Evolutionary conservation across 2,329 filamentous ascomycete genomes (phyloP).

Genomic region (Talaromyces funiculosus): DNA sequence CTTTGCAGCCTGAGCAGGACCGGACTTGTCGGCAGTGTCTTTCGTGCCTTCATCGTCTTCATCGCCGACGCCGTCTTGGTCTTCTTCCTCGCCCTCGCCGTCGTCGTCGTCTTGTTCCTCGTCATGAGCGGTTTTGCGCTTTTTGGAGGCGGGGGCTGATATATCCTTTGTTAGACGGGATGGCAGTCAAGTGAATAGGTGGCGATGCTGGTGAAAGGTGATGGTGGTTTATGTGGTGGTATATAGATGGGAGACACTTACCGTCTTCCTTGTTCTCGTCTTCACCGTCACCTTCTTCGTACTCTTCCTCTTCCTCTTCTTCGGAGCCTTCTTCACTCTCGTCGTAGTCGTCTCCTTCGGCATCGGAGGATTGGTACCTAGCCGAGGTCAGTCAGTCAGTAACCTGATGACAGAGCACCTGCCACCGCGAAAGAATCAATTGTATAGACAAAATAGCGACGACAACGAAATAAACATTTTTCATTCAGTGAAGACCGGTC

Average conservation of each 20-base stretch:
- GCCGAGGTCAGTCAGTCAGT: neutral
- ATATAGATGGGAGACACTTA: neutral
- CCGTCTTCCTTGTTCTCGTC: slow-evolving; percentile 29
- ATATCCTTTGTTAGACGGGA: neutral
- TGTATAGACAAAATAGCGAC: neutral
- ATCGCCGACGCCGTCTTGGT: slow-evolving; percentile 18
- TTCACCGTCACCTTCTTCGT: slow-evolving; percentile 22
- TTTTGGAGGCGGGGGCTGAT: slow-evolving; percentile 15
- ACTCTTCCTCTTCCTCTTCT: slow-evolving; percentile 14
- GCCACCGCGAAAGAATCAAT: neutral
- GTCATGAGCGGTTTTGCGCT: slow-evolving; percentile 19
- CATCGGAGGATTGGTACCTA: slow-evolving; percentile 16
- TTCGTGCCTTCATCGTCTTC: slow-evolving; percentile 17
- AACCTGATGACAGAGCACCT: neutral
- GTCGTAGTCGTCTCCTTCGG: slow-evolving; percentile 43
- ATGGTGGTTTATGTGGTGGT: neutral
- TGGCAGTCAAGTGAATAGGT: no score
- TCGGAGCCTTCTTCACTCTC: slow-evolving; percentile 26
- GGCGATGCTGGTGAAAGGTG: neutral
- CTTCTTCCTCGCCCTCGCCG: slow-evolving; percentile 30
- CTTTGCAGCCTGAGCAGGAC: slow-evolving; percentile 20
- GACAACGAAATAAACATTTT: neutral
- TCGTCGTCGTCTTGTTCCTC: slow-evolving; percentile 34
- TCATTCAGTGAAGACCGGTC: neutral
- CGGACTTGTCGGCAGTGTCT: slow-evolving; percentile 25